Base-by-base conservation (phyloP, 208 protist species). In the Histomonas meleagridis region DNA sequence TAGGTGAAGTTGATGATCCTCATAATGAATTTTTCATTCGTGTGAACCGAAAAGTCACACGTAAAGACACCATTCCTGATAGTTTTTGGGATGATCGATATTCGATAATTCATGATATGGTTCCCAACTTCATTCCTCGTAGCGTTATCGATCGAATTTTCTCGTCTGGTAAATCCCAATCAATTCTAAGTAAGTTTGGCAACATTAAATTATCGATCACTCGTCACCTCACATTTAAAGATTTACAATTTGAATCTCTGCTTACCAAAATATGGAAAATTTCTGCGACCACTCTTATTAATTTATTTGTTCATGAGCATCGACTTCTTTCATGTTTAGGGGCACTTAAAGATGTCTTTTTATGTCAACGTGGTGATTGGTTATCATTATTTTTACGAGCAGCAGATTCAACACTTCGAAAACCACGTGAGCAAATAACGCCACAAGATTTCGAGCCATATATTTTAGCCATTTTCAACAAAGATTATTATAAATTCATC, bases 21-120 rank as follows among this genome's bases (percentile, higher is more conserved):
- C 18, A 51, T 48, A 55, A 86, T n/a, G 76, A 86, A 86, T 86
- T 86, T n/a, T 86, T 86, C 26, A 86, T 86, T 38, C 76, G 38
- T 38, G 23, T 46, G 2, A 86, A 86, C 38, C 7, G 14, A n/a
- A 86, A 51, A 43, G 38, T 5, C 55, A 43, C 23, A 14, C 18
- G 38, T 0, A 4, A 55, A 10, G 16, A 43, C 32, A 46, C 43
- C 16, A 43, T 48, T 16, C 76, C 43, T 26, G 23, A 46, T 35
- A 86, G 16, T 4, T 86, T 51, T 28, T 86, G 76, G 76, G 46
- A 86, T 55, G 76, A 86, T 86, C 76, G 46, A 51, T 86, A 40
- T 57, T 51, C 76, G 2, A 51, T 43, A 18, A 16, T 55, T 35
- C 16, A 86, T 51, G 76, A 86, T 40, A 32, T 26, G 23, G 46